These are phyloP conservation scores for Curvularia sp. DNA, from an alignment of 2,329 filamentous ascomycete species.

Conservation along the genomic window DNA sequence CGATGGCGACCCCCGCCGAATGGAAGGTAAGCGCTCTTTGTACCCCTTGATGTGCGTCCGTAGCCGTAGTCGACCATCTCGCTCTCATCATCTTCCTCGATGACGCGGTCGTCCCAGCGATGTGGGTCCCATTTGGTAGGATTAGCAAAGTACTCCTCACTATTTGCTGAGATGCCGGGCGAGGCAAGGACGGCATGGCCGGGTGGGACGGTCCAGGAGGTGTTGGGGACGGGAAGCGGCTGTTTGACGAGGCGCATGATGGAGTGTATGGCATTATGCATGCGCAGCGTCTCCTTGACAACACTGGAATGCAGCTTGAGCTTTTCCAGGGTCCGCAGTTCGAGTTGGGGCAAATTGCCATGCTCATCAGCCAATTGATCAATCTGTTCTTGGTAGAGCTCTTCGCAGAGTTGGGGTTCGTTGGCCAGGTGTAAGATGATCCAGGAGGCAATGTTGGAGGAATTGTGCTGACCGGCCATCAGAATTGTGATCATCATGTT, in stretches of 20 bases:
- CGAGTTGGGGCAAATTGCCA: conserved; percentile 2
- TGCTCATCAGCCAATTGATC: conserved; percentile 5
- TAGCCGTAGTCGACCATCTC: conserved; percentile 5
- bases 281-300: conserved; percentile 5
- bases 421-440: conserved; percentile 5
- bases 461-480: conserved; percentile 4
- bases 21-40: conserved; percentile 78
- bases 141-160: conserved; percentile 1
- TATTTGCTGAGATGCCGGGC: background rate
- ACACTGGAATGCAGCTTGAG: conserved; percentile 5
- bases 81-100: conserved; percentile 4
- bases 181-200: no score
- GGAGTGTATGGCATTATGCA: conserved; percentile 3
- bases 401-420: conserved; percentile 4
- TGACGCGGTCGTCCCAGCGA: conserved; percentile 3
- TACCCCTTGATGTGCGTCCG: conserved; percentile 1
- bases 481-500: conserved; percentile 6
- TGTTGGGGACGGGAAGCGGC: conserved; percentile 1
- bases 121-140: conserved; percentile 2
- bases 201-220: background rate
- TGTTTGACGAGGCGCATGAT: conserved; percentile 5
- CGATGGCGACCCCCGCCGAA: conserved; percentile 89
- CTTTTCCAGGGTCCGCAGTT: conserved; percentile 2
- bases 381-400: conserved; percentile 6
- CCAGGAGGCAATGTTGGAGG: conserved; percentile 3